phyloP scores from a whole-genome alignment of 176 grass and related monocot species.

The Triticum urartu region DNA sequence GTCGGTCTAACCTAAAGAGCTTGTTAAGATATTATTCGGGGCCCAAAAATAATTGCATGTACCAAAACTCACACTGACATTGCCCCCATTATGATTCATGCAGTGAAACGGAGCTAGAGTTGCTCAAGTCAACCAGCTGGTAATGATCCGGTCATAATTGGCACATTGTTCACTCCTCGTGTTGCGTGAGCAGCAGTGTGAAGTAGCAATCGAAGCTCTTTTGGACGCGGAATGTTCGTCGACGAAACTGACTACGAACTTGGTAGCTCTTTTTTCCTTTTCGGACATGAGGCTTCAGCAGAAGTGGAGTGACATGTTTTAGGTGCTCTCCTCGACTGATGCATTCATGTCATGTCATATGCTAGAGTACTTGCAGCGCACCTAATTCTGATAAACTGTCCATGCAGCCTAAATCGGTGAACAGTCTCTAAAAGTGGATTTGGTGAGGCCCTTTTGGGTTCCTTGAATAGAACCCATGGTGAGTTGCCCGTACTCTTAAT shows the following conservation, averaged over 20 bases:
- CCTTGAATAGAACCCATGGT: not conserved
- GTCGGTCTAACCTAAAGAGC: not conserved
- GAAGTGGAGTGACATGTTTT: not conserved
- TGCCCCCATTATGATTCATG: not conserved
- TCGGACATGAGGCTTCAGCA: not conserved
- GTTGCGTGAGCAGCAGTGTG: not conserved
- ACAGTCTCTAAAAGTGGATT: not conserved
- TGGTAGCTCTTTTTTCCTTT: not conserved
- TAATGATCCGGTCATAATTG: slow-evolving; percentile 16
- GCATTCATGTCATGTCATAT: not conserved
- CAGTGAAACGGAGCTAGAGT: not conserved
- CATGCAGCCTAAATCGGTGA: not conserved
- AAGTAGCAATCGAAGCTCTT: not conserved
- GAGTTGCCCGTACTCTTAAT: not conserved
- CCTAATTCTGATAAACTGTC: not conserved
- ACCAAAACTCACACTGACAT: not conserved
- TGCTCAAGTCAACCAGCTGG: not conserved
- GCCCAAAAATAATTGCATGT: not conserved
- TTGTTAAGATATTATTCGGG: not conserved
- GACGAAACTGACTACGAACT: not conserved
- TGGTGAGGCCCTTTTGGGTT: not conserved
- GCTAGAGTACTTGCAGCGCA: not conserved
- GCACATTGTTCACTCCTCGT: not conserved
- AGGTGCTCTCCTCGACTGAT: slow-evolving; percentile 5
- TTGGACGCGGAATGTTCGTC: not conserved